These are phyloP conservation scores for Cucumis cinereus DNA, from an alignment of 306 rosid species.

Conservation along the genomic window DNA sequence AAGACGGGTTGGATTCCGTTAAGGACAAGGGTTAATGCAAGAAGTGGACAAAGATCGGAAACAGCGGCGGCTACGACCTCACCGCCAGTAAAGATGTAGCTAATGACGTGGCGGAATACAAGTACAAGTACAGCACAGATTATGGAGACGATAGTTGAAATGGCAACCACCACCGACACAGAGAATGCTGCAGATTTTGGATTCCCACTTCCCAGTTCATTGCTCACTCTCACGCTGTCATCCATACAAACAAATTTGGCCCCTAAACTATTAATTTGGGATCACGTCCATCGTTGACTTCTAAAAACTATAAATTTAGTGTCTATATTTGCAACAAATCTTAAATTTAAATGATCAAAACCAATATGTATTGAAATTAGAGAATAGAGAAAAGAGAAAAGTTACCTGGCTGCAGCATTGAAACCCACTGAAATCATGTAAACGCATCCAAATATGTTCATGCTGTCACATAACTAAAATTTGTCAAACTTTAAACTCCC, in stretches of 20 bases:
- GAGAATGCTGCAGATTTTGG: constrained; percentile 52
- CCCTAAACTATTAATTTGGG: too few species aligned
- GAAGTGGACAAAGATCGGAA: constrained; percentile 43
- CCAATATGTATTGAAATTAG: too few species aligned
- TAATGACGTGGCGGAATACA: constrained; percentile 32
- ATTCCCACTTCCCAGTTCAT: constrained; percentile 66
- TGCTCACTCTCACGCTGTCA: constrained; percentile 56
- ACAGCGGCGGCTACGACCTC: constrained; percentile 43
- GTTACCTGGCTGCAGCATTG: constrained; percentile 56
- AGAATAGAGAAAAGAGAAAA: too few species aligned
- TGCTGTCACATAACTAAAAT: constrained; percentile 22
- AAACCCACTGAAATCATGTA: constrained; percentile 45
- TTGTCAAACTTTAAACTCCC: background rate
- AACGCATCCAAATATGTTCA: constrained; percentile 26
- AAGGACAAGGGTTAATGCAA: constrained; percentile 43
- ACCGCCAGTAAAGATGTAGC: constrained; percentile 50
- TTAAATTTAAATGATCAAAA: too few species aligned
- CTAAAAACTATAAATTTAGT: too few species aligned
- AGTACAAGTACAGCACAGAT: constrained; percentile 35
- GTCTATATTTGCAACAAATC: too few species aligned
- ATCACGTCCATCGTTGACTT: too few species aligned
- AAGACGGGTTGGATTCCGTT: constrained; percentile 64
- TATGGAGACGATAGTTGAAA: constrained; percentile 26
- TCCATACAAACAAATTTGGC: background rate
- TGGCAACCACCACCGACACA: constrained; percentile 23